Percentiles rank a stretch among this genome's conserved stretches.
Conservation (phyloP, 495 filamentous ascomycete species). For the Pyrenula aspistea region DNA sequence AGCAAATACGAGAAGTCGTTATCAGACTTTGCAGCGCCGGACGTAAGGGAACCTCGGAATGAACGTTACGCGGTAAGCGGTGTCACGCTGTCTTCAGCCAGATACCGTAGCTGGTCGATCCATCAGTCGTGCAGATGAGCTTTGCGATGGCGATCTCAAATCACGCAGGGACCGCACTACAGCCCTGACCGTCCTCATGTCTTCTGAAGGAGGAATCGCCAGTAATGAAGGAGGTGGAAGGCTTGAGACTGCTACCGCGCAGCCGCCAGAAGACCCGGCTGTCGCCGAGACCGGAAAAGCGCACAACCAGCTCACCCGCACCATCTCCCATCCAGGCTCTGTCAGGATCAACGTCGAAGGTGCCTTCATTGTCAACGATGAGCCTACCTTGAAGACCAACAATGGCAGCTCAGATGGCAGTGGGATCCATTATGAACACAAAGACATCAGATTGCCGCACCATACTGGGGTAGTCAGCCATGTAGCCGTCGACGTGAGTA, state of each 20-base stretch:
- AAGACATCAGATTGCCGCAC: slow-evolving; percentile 90
- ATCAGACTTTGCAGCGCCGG: too few species aligned
- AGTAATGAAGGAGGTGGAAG: background rate
- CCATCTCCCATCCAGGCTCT: slow-evolving; percentile 70
- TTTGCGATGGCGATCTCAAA: background rate
- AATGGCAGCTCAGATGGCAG: slow-evolving; percentile 35
- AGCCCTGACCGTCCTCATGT: background rate
- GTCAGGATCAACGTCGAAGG: slow-evolving; percentile 91
- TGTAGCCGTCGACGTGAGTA: slow-evolving; percentile 90
- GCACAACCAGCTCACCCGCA: slow-evolving; percentile 39
- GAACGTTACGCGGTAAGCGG: background rate
- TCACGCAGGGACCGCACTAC: background rate
- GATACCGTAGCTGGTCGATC: background rate
- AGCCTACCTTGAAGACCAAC: slow-evolving; percentile 31
- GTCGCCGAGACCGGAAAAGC: background rate
- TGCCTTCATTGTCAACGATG: slow-evolving; percentile 88
- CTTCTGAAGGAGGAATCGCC: background rate
- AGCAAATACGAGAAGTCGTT: too few species aligned
- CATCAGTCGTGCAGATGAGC: background rate
- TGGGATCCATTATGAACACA: slow-evolving; percentile 63
- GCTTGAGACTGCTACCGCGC: background rate
- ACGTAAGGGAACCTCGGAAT: too few species aligned
- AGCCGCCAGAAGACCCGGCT: background rate
- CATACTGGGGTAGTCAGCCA: slow-evolving; percentile 90
- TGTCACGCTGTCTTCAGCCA: background rate